These are phyloP conservation scores for Amphibolis antarctica DNA, from an alignment of 106 monocot genomes.

Conservation along the genomic window DNA sequence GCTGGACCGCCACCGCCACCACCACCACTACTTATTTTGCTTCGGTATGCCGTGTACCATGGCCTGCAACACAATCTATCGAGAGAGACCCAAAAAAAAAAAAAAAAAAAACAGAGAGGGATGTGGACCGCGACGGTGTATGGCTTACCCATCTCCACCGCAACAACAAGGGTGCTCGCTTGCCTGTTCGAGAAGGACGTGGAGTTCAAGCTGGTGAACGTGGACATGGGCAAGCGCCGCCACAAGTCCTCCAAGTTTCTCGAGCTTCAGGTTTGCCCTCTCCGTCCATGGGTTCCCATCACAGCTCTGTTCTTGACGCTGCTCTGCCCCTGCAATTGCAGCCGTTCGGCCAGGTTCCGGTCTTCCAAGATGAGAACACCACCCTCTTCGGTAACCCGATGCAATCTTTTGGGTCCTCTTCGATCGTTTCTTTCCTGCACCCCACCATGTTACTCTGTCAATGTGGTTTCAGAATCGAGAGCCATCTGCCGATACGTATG, in stretches of 20 bases:
- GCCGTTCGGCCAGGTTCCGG: too few relatives aligned
- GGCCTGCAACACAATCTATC: too few relatives aligned
- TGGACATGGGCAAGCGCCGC: slow-evolving; percentile 35
- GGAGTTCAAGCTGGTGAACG: slow-evolving; percentile 30
- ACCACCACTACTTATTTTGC: too few relatives aligned
- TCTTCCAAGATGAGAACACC: too few relatives aligned
- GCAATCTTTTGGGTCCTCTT: too few relatives aligned
- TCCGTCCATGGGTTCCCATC: background rate
- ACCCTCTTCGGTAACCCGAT: too few relatives aligned
- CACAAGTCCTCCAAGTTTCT: slow-evolving; percentile 42
- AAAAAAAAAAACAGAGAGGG: background rate
- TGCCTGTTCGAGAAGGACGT: slow-evolving; percentile 65
- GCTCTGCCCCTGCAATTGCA: too few relatives aligned
- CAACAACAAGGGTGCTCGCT: slow-evolving; percentile 46
- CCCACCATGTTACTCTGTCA: background rate
- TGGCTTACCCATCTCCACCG: slow-evolving; percentile 36
- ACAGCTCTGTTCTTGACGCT: too few relatives aligned
- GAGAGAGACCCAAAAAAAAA: too few relatives aligned
- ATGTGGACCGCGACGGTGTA: slow-evolving; percentile 38
- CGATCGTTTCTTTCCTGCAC: too few relatives aligned
- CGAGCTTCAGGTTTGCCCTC: slow-evolving; percentile 7
- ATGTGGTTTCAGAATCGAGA: slow-evolving; percentile 13
- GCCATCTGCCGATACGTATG: slow-evolving; percentile 74
- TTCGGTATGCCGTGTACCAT: too few relatives aligned
- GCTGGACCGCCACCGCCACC: too few relatives aligned